These are phyloP conservation scores for Houttuynia cordata DNA, from an alignment of 164 flowering plant genomes.

Conservation along the genomic window DNA sequence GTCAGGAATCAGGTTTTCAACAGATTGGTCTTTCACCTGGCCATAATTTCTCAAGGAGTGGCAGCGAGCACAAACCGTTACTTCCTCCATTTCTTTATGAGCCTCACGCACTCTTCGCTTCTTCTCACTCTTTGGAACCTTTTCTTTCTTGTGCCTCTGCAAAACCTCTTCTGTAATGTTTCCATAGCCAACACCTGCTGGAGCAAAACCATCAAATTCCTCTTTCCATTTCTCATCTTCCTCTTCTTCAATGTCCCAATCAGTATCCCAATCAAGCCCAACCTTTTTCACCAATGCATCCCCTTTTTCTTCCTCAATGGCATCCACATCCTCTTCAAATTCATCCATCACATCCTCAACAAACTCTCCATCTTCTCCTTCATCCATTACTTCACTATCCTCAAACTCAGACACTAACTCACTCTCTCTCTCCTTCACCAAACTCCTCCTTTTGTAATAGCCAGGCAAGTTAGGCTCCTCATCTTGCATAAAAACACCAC, in stretches of 20 bases:
- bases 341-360: conserved; percentile 4
- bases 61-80: conserved; percentile 86
- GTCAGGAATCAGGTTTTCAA: conserved; percentile 91
- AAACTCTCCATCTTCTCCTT: conserved; percentile 9
- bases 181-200: conserved; percentile 76
- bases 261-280: conserved; percentile 53
- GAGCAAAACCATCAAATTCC: conserved; percentile 68
- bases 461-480: conserved; percentile 78
- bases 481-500: conserved; percentile 95
- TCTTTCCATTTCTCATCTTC: conserved; percentile 34
- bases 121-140: conserved; percentile 63
- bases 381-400: conserved; percentile 13
- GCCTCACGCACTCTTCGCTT: conserved; percentile 54
- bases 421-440: conserved; percentile 3
- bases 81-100: conserved; percentile 30
- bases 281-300: conserved; percentile 14
- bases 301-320: conserved; percentile 21
- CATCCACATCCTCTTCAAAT: conserved; percentile 21
- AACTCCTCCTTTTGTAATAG: conserved; percentile 43
- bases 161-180: conserved; percentile 59
- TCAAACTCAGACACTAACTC: conserved; percentile 10
- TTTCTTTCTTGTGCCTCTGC: conserved; percentile 32
- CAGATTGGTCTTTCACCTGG: conserved; percentile 70
- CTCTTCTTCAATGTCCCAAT: conserved; percentile 47
- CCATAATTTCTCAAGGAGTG: conserved; percentile 91